Evolutionary conservation across 1,139 yeast genomes (phyloP).

Genomic region (Yamadazyma membranifaciens): DNA sequence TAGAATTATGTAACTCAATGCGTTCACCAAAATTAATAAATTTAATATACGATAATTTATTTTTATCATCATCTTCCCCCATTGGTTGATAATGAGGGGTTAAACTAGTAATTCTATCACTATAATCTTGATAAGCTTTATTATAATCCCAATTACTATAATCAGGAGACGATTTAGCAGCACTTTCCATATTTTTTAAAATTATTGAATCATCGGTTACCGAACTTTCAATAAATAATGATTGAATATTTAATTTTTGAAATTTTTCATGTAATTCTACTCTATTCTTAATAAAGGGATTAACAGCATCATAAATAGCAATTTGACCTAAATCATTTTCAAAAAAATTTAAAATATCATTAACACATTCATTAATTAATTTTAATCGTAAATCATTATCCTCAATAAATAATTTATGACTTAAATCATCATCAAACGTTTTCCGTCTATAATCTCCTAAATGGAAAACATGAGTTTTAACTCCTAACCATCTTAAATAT

Average conservation of each 20-base stretch:
- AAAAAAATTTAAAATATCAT: slow-evolving; percentile 71
- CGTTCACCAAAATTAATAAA: slow-evolving; percentile 89
- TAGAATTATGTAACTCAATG: slow-evolving; percentile 75
- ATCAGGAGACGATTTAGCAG: slow-evolving; percentile 88
- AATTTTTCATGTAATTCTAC: slow-evolving; percentile 55
- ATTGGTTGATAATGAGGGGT: slow-evolving; percentile 53
- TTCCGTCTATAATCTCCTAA: slow-evolving; percentile 87
- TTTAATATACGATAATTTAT: slow-evolving; percentile 68
- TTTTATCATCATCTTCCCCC: slow-evolving; percentile 45
- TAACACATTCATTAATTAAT: slow-evolving; percentile 63
- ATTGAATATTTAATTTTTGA: slow-evolving; percentile 61
- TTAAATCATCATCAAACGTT: slow-evolving; percentile 45
- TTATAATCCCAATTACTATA: slow-evolving; percentile 70
- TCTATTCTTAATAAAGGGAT: slow-evolving; percentile 73
- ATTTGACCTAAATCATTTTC: slow-evolving; percentile 81
- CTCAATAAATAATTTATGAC: slow-evolving; percentile 66
- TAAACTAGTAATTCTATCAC: slow-evolving; percentile 50
- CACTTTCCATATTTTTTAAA: slow-evolving; percentile 70
- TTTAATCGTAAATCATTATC: slow-evolving; percentile 58
- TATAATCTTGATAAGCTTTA: slow-evolving; percentile 60
- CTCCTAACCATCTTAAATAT: slow-evolving; percentile 93
- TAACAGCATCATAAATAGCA: slow-evolving; percentile 94
- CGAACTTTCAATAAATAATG: slow-evolving; percentile 82
- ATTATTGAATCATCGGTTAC: slow-evolving; percentile 73
- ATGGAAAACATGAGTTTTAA: slow-evolving; percentile 87